Evolutionary conservation across 2,329 filamentous ascomycete genomes (phyloP), one percentile per base, ranked within the genome.

Genomic region (Botryosphaeria dothidea): DNA sequence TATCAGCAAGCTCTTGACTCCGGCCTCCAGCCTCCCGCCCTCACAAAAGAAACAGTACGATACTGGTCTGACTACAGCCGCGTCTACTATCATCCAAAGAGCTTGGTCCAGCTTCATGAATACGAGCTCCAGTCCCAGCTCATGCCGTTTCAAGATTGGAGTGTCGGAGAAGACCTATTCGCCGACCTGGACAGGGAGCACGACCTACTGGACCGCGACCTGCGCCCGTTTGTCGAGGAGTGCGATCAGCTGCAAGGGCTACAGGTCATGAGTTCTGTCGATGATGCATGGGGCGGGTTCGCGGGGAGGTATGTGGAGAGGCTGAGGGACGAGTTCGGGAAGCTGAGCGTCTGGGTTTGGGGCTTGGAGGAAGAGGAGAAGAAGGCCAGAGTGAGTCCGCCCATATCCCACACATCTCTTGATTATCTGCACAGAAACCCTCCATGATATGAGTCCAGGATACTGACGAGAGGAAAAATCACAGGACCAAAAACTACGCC

Each of bases 41-140:
- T 97, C 21, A 90, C 85, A 1, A 83, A 88, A 1, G 85, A 88
- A 6, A 85, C 86, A 11, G 91, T 98, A n/a, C 87, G 92, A 62
- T 98, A 95, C 80, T 99, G 95, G 94, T 96, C 93, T 34, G 95
- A 99, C 77, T 98, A 93, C 78, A 96, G 92, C 70, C 88, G 92
- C 27, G 86, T 95, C n/a, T 99, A 88, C 78, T 97, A 91, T 75
- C 93, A 98, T 74, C 95, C 95, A 8, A 88, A 87, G 63, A 97
- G 93, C 13, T 86, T 97, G 62, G 84, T 96, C 9, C 93, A 96
- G 74, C 82, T 98, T 25, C 91, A 91, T 73, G 92, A 97, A 72
- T 96, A 92, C 73, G 92, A 96, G 74, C 82, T 96, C 38, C 89
- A 91, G 74, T 94, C 92, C 3, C 84, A 86, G 49, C 82, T 94